Base-by-base conservation (phyloP, 139 green algal species). In the Astrephomene gubernaculifera region DNA sequence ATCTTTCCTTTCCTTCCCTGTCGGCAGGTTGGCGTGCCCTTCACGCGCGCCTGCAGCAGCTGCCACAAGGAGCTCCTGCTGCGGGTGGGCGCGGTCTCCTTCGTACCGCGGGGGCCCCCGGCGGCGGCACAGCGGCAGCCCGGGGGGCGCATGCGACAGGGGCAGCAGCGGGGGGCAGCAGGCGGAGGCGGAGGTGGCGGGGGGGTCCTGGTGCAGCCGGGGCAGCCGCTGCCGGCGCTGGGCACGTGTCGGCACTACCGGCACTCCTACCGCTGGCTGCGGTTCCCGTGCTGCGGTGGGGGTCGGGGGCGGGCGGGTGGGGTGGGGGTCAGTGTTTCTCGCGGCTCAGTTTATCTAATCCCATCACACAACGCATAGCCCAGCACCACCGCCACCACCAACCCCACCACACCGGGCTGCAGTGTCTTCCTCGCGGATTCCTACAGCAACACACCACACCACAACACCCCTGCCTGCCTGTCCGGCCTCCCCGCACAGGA, bases 241-340 rank as follows among this genome's bases (percentile, higher is more conserved):
- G 94, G 94, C 36, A 90, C 94, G 0, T 96, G 94, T 87, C 89
- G 85, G 63, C 94, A 96, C 87, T 96, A 96, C 86, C 87, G 76
- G 43, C 93, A 96, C 82, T 94, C 89, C 4, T 91, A 96, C 86
- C 89, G 93, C 53, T 96, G 93, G 94, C 80, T 96, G 76, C 92
- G 94, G 38, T 96, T 96, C 81, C 94, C 94, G 21, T 96, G 94
- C 86, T 96, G 94, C 76, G 94, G 94, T 69, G 49, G 64, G 67
- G 27, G 7, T 2, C 4, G 10, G 31, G 63, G 8, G 31, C 4
- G 4, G 4, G n/a, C 2, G 31, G 31, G 31, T 35, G 57, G 57
- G 57, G 25, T n/a, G n/a, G n/a, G n/a, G n/a, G n/a, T n/a, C n/a
- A n/a, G n/a, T n/a, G n/a, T n/a, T n/a, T n/a, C n/a, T n/a, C n/a